phyloP scores from a whole-genome alignment of 345 rosid species.

The Eucalyptus viminalis region DNA sequence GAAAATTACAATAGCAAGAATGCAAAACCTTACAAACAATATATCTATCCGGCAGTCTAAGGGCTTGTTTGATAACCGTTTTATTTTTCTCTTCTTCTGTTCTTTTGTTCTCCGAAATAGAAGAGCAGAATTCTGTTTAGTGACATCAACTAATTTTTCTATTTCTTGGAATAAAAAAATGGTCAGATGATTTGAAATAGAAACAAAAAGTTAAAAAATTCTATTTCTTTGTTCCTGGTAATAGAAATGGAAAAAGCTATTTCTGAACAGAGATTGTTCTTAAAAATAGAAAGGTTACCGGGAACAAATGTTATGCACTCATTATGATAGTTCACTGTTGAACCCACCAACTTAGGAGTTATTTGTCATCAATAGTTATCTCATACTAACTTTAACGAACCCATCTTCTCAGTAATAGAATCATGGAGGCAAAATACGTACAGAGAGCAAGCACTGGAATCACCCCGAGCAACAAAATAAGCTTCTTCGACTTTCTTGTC shows the following conservation, averaged over 20 bases:
- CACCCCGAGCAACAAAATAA: slow-evolving; percentile 47
- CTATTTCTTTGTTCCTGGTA: too few relatives aligned
- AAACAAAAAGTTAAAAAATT: too few relatives aligned
- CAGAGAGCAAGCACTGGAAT: neutral
- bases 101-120: too few relatives aligned
- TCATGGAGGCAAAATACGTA: neutral
- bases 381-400: neutral
- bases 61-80: too few relatives aligned
- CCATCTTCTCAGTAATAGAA: neutral
- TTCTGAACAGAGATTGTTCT: too few relatives aligned
- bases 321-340: neutral
- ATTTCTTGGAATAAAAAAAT: too few relatives aligned
- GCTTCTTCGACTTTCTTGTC: slow-evolving; percentile 31
- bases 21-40: neutral
- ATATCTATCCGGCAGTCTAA: neutral
- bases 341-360: neutral
- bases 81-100: too few relatives aligned
- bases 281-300: too few relatives aligned
- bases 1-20: neutral
- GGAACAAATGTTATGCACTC: neutral
- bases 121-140: too few relatives aligned
- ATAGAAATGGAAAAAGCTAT: too few relatives aligned
- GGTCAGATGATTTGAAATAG: too few relatives aligned
- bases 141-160: too few relatives aligned
- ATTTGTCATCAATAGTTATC: neutral